These are phyloP conservation scores for Annulohypoxylon stygium DNA, from an alignment of 495 filamentous ascomycete genomes.

Conservation along the genomic window DNA sequence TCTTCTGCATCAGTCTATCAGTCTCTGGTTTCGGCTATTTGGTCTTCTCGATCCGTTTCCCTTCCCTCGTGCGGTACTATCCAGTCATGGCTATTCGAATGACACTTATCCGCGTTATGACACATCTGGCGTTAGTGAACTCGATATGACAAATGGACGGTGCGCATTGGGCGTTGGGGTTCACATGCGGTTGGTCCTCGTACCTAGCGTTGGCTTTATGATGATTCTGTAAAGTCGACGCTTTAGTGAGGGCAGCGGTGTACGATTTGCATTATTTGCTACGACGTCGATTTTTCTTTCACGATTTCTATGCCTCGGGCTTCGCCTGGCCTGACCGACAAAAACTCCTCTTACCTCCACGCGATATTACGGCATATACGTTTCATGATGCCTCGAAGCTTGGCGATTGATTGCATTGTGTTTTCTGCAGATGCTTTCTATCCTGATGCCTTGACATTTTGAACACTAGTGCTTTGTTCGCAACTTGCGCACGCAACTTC, in stretches of 20 bases:
- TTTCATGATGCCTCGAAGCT: slow-evolving; percentile 24
- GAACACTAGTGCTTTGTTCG: slow-evolving; percentile 26
- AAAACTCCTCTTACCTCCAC: slow-evolving; percentile 18
- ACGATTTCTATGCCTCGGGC: slow-evolving; percentile 36
- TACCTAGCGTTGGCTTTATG: slow-evolving; percentile 34
- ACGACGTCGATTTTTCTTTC: slow-evolving; percentile 44
- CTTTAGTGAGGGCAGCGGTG: slow-evolving; percentile 29
- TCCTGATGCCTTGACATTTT: slow-evolving; percentile 31
- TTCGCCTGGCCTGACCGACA: slow-evolving; percentile 24
- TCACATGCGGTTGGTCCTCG: slow-evolving; percentile 33
- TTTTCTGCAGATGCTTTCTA: slow-evolving; percentile 30
- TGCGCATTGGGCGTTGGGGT: slow-evolving; percentile 31
- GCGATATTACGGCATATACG: slow-evolving; percentile 33
- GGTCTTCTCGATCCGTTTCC: slow-evolving; percentile 36
- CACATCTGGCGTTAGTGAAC: slow-evolving; percentile 44
- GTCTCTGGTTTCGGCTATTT: slow-evolving; percentile 49
- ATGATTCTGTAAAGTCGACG: slow-evolving; percentile 32
- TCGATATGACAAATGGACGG: slow-evolving; percentile 38
- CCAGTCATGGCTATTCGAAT: slow-evolving; percentile 36
- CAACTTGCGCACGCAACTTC: slow-evolving; percentile 22
- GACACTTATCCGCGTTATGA: slow-evolving; percentile 38
- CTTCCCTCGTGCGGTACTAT: slow-evolving; percentile 25
- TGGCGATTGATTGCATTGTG: slow-evolving; percentile 30
- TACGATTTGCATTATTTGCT: slow-evolving; percentile 46
- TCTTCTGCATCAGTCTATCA: slow-evolving; percentile 48